phyloP scores from a whole-genome alignment of 2,329 filamentous ascomycete genomes.

The Penicillium sp. region DNA sequence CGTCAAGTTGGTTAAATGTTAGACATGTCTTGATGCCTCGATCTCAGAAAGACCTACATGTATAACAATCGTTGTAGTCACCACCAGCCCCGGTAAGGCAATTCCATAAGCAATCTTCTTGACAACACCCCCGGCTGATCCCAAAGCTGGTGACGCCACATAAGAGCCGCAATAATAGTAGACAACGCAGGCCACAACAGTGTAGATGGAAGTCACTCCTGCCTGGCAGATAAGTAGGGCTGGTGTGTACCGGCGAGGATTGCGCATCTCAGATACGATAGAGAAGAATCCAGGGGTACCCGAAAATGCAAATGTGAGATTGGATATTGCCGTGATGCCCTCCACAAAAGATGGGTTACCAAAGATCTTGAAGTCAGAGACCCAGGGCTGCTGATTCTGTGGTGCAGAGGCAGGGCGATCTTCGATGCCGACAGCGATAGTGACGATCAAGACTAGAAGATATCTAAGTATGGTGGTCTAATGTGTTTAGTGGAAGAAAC shows the following conservation, averaged over 20 bases:
- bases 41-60: slow-evolving; percentile 10
- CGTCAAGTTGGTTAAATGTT: background rate
- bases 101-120: slow-evolving; percentile 47
- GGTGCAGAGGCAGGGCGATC: slow-evolving; percentile 10
- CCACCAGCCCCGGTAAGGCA: slow-evolving; percentile 28
- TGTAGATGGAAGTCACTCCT: slow-evolving; percentile 34
- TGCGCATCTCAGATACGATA: slow-evolving; percentile 41
- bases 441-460: slow-evolving; percentile 30
- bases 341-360: slow-evolving; percentile 16
- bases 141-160: slow-evolving; percentile 47
- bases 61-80: slow-evolving; percentile 18
- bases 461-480: slow-evolving; percentile 2
- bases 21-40: background rate
- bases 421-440: slow-evolving; percentile 20
- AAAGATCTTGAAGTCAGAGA: slow-evolving; percentile 21
- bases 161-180: slow-evolving; percentile 48
- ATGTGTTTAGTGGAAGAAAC: slow-evolving; percentile 21
- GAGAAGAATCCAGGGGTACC: slow-evolving; percentile 34
- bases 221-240: slow-evolving; percentile 35
- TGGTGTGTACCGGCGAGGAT: slow-evolving; percentile 34
- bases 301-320: slow-evolving; percentile 18
- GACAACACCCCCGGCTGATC: slow-evolving; percentile 41
- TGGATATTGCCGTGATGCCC: slow-evolving; percentile 19
- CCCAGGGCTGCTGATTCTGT: slow-evolving; percentile 29
- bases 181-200: slow-evolving; percentile 41